Evolutionary conservation across 169 alveolate genomes (phyloP).

Genomic region (Plasmodium gallinaceum): DNA sequence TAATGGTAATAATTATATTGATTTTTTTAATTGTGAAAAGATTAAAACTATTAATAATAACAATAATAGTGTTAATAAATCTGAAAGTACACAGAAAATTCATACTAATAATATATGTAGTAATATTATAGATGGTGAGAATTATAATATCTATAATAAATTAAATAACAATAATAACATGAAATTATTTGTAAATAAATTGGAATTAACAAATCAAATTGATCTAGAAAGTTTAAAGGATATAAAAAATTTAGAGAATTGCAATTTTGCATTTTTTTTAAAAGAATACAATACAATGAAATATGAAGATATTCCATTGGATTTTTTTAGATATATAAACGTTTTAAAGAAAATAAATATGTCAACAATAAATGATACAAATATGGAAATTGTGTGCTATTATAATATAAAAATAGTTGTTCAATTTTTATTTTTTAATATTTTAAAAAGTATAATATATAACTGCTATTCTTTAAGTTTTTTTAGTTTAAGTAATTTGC

Average conservation of each 20-base stretch:
- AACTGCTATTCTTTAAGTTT: slow-evolving; percentile 46
- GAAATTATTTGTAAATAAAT: too few species aligned
- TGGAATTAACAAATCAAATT: background rate
- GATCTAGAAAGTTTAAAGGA: background rate
- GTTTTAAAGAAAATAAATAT: slow-evolving; percentile 63
- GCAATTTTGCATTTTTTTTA: background rate
- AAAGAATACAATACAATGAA: slow-evolving; percentile 5
- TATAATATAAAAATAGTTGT: slow-evolving; percentile 51
- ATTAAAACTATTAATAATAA: too few species aligned
- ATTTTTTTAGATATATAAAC: slow-evolving; percentile 17
- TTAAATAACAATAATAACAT: background rate
- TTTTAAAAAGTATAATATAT: slow-evolving; percentile 54
- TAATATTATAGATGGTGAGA: background rate
- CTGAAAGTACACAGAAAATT: too few species aligned
- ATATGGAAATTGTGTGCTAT: slow-evolving; percentile 61
- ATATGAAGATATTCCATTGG: background rate
- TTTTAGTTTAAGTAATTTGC: slow-evolving; percentile 48
- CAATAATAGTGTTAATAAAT: too few species aligned
- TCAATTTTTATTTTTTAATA: slow-evolving; percentile 51
- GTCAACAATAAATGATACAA: slow-evolving; percentile 63
- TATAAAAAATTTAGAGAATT: background rate
- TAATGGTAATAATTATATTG: background rate
- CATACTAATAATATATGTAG: background rate
- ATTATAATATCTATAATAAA: background rate
- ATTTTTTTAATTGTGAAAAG: background rate